Conservation (phyloP, 2,329 filamentous ascomycete genomes). For the Alternaria sp. region DNA sequence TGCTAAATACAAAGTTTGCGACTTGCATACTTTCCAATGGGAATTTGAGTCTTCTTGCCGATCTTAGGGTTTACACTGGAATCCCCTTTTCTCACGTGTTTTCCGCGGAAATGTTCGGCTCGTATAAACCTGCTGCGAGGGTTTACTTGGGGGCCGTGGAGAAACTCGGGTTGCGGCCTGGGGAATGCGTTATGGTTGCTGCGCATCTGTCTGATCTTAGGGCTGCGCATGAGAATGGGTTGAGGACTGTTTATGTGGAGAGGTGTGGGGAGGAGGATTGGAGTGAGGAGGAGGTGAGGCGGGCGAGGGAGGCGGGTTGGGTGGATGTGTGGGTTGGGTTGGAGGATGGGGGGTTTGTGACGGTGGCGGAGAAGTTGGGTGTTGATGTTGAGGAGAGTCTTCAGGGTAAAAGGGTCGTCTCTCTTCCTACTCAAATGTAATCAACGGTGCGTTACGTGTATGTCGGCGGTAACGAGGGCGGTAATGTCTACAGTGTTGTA, state of each 20-base stretch:
- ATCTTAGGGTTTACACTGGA: slow-evolving; percentile 66
- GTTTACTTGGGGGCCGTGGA: slow-evolving; percentile 74
- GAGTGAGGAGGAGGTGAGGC: slow-evolving; percentile 60
- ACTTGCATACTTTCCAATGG: slow-evolving; percentile 79
- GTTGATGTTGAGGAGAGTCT: slow-evolving; percentile 20
- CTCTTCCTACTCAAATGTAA: slow-evolving; percentile 4
- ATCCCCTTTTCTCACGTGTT: slow-evolving; percentile 70
- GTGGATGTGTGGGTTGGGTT: slow-evolving; percentile 65
- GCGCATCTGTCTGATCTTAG: slow-evolving; percentile 75
- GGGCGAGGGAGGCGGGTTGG: slow-evolving; percentile 64
- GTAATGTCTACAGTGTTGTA: too few relatives aligned
- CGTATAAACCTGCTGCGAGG: slow-evolving; percentile 75
- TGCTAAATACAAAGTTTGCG: slow-evolving; percentile 62
- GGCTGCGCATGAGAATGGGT: slow-evolving; percentile 69
- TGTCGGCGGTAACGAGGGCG: too few relatives aligned
- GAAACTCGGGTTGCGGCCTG: slow-evolving; percentile 64
- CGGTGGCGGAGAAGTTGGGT: slow-evolving; percentile 54
- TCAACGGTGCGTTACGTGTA: too few relatives aligned
- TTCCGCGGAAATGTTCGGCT: slow-evolving; percentile 73
- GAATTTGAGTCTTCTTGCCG: slow-evolving; percentile 70
- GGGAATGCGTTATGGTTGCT: slow-evolving; percentile 78
- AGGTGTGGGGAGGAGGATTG: slow-evolving; percentile 71
- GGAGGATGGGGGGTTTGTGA: slow-evolving; percentile 57
- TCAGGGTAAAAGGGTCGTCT: slow-evolving; percentile 24
- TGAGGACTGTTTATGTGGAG: slow-evolving; percentile 78